Percentiles rank a stretch among this genome's conserved stretches.
Conservation (phyloP, 2,329 filamentous ascomycete genomes). For the Neurospora sp. region DNA sequence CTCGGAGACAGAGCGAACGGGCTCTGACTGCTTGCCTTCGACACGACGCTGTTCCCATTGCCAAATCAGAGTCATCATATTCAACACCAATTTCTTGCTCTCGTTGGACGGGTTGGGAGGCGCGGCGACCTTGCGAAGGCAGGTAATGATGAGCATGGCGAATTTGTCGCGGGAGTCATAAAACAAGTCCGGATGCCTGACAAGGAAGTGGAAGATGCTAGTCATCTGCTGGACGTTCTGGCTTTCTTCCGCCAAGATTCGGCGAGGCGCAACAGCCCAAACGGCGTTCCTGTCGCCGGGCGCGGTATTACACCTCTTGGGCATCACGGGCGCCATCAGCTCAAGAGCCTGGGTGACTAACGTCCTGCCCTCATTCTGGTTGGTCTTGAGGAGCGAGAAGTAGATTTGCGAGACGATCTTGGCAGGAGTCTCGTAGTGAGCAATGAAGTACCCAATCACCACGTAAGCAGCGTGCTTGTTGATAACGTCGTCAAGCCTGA, state of each 20-base stretch:
- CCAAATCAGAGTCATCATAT: constrained; percentile 85
- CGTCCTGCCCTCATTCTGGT: constrained; percentile 87
- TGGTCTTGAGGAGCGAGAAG: constrained; percentile 78
- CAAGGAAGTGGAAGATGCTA: constrained; percentile 94
- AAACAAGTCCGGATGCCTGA: constrained; percentile 85
- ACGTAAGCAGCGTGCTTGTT: constrained; percentile 99
- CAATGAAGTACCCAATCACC: constrained; percentile 94
- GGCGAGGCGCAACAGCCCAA: constrained; percentile 84
- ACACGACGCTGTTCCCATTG: constrained; percentile 84
- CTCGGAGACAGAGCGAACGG: constrained; percentile 41
- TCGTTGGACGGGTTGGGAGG: constrained; percentile 81
- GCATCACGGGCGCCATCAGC: constrained; percentile 86
- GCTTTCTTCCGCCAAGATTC: constrained; percentile 87
- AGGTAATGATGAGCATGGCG: constrained; percentile 76
- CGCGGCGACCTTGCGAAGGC: constrained; percentile 76
- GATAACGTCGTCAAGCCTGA: constrained; percentile 94
- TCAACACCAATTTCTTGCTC: constrained; percentile 81
- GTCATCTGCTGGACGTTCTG: constrained; percentile 94
- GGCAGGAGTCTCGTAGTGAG: constrained; percentile 87
- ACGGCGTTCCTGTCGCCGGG: constrained; percentile 65
- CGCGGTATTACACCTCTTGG: constrained; percentile 64
- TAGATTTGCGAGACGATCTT: constrained; percentile 98
- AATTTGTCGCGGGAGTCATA: constrained; percentile 93
- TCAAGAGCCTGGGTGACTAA: constrained; percentile 92
- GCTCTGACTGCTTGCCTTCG: constrained; percentile 41